Percentiles rank a stretch among this genome's conserved stretches.
Conservation (phyloP, 306 rosid genomes). For the Mucuna pruriens region DNA sequence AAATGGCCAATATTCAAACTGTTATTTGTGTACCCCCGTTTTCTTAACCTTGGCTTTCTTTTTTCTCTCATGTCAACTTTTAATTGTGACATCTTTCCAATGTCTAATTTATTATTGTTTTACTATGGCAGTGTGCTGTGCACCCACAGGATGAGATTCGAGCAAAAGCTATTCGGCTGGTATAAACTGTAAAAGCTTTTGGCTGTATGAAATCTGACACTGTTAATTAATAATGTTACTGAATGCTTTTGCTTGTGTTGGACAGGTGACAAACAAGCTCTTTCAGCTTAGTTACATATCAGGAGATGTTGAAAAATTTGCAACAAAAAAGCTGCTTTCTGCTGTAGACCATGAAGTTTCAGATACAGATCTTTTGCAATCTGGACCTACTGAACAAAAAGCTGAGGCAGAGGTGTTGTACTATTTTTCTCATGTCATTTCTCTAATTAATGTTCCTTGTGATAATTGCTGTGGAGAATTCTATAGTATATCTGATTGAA, state of each 20-base stretch:
- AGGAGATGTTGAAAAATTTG: slow-evolving; percentile 79
- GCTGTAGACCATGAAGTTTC: slow-evolving; percentile 61
- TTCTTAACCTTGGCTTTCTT: slow-evolving; percentile 13
- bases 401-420: slow-evolving; percentile 53
- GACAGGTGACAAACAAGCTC: slow-evolving; percentile 95
- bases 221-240: neutral
- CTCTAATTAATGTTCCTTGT: slow-evolving; percentile 24
- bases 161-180: slow-evolving; percentile 97
- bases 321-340: slow-evolving; percentile 75
- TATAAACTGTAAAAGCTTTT: slow-evolving; percentile 47
- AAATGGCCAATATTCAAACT: slow-evolving; percentile 13
- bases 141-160: slow-evolving; percentile 96
- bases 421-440: slow-evolving; percentile 23
- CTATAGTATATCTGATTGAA: neutral
- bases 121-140: slow-evolving; percentile 81
- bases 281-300: slow-evolving; percentile 82
- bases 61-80: slow-evolving; percentile 17
- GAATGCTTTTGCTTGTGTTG: slow-evolving; percentile 28
- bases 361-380: slow-evolving; percentile 56
- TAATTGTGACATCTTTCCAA: neutral
- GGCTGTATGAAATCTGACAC: slow-evolving; percentile 23
- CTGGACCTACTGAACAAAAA: slow-evolving; percentile 59
- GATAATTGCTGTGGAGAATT: slow-evolving; percentile 20
- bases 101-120: slow-evolving; percentile 36
- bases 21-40: slow-evolving; percentile 5